Base-by-base conservation (phyloP, 2,329 filamentous ascomycete species). In the Exophiala sp. region DNA sequence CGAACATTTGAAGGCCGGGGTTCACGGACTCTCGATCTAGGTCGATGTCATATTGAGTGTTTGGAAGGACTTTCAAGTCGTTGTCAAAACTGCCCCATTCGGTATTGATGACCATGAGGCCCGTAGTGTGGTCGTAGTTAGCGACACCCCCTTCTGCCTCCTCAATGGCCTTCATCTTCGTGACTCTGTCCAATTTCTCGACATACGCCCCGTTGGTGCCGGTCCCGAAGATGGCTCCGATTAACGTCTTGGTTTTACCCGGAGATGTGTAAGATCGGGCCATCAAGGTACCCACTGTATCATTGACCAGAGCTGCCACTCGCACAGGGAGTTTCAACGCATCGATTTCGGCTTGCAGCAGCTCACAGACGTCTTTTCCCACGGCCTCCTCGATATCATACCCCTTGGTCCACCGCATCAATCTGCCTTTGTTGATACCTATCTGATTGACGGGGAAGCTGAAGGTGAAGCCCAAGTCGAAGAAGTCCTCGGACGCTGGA, bases 81-180 rank as follows among this genome's bases (percentile, higher is more conserved):
- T 97, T 97, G 71, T 98, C 93, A 64, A 98, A 98, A 50, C 88
- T 95, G 55, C 93, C 93, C 93, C 93, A 98, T 72, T 98, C 93
- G 1, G 87, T 91, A 72, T 98, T 98, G 71, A 98, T 80, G 51
- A 98, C 88, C 93, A 98, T 98, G 61, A 94, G 82, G 45, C 90
- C 89, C 0, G 90, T 94, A 7, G 81, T 82, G 42, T 75, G 75
- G 68, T 96, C 88, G 60, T 86, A 93, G 3, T 84, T 75, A 57
- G 82, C 82, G 35, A 69, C 68, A 27, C 66, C 65, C 34, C 73
- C 63, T 38, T 66, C 67, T 1, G 64, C 62, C 53, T 75, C 72
- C 49, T 85, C 72, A 13, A 79, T 72, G 37, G 68, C 59, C 39
- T 71, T 69, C 62, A 84, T 73, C 74, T 97, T 98, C 65, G 82